Base-by-base conservation (phyloP, 2,329 filamentous ascomycete genomes). In the Neopestalotiopsis clavispora region DNA sequence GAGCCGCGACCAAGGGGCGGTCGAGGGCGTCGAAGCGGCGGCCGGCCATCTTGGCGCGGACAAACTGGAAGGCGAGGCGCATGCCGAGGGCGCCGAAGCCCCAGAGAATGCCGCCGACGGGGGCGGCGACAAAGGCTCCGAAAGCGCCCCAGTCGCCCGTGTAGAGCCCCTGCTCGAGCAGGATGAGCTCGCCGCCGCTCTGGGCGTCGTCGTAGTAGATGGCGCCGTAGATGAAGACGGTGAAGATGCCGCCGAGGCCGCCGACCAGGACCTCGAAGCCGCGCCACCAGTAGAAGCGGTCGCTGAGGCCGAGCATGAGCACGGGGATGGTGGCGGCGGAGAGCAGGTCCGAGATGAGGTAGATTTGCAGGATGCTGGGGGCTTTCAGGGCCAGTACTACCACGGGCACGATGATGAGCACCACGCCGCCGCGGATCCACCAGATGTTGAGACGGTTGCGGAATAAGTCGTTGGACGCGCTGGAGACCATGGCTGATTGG, bases 401-500 rank as follows among this genome's bases (percentile, higher is more conserved):
- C 65, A 91, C 88, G 2, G 93, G 93, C 71, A 94, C 82, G 76
- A 94, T 94, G 78, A 95, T 75, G 17, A 92, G 77, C 1, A 95
- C 88, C 32, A 96, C 92, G 56, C 84, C 84, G 20, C 76, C 85
- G 61, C 93, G 91, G 73, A 95, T 91, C 78, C 85, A 87, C 89
- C 92, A 93, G 72, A 95, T 88, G 75, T 90, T 91, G 68, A 96
- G 88, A 69, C 87, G 89, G 85, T 96, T 96, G 74, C 93, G 90
- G 86, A 95, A 95, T 14, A 96, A 81, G 77, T 96, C 93, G 82
- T 95, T 95, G 72, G 91, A 94, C 14, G 91, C 92, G 0, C 92
- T 92, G n/a, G 91, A 94, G 7, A 95, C 91, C 91, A 96, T 94
- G 73, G 93, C 92, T 1, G 90, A 92, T 80, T 95, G 94, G 49